These are phyloP conservation scores for Stereum hirsutum DNA, from an alignment of 1,284 basidiomycete species.

Conservation along the genomic window DNA sequence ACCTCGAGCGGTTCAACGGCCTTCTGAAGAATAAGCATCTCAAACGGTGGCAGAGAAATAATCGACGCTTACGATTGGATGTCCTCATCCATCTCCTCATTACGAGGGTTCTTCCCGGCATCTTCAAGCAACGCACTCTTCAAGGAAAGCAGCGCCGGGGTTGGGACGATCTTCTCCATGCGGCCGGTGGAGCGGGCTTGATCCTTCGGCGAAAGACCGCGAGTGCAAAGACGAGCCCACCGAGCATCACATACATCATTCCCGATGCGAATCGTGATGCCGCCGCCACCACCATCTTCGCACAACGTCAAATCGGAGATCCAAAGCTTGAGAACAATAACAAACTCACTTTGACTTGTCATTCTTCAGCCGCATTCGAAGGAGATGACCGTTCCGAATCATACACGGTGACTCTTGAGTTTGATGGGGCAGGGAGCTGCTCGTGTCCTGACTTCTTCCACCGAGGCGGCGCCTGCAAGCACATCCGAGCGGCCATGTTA, in stretches of 20 bases:
- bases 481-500: constrained; percentile 22
- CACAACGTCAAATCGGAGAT: constrained; percentile 3
- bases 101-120: constrained; percentile 15
- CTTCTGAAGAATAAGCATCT: constrained; percentile 24
- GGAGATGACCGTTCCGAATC: no score
- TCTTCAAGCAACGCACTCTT: constrained; percentile 12
- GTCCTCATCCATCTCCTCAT: constrained; percentile 18
- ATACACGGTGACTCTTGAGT: no score
- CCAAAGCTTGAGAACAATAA: neutral
- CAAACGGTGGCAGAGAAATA: constrained; percentile 16
- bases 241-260: no score
- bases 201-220: no score
- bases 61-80: constrained; percentile 21
- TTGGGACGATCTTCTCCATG: neutral
- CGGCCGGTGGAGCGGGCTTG: neutral
- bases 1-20: constrained; percentile 30
- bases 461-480: constrained; percentile 22
- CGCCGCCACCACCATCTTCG: no score
- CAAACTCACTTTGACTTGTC: neutral
- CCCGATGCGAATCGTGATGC: neutral
- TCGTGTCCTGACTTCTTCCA: constrained; percentile 18
- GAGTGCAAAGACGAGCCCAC: no score
- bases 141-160: neutral
- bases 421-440: constrained; percentile 12
- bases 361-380: constrained; percentile 4